Evolutionary conservation across 2,329 filamentous ascomycete species (phyloP), one percentile per base, ranked within the genome.

Genomic region (Hymenoscyphus infarciens): DNA sequence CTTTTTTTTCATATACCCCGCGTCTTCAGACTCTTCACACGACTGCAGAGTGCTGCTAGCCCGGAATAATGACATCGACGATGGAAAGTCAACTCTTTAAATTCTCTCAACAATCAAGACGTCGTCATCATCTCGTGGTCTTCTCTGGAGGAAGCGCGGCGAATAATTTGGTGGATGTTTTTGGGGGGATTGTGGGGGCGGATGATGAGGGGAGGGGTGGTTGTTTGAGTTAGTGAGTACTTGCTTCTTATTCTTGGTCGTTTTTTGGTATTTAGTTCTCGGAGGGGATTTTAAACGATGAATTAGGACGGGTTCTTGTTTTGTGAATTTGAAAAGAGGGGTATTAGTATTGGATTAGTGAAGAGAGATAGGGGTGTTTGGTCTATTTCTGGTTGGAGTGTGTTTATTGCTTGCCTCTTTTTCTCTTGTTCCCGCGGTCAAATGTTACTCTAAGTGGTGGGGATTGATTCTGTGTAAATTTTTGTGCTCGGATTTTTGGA

Each of bases 91-190:
- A 49, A 13, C 35, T 49, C 16, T 8, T 19, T 49, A 19, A 49
- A 22, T 11, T 49, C 35, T 38, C 35, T 31, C 56, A 66, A 61
- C 33, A 64, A 5, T 65, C 63, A 69, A 57, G 56, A 64, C 64
- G 61, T 11, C 45, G 45, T 11, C 62, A 63, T 49, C 65, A 71
- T 59, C 70, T 96, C 63, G 91, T 93, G 25, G 88, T 97, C 58
- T 95, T 97, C 76, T 96, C 92, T 0, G 92, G 92, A 45, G 93
- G 93, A 60, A 97, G 91, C 69, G 94, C 93, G n/a, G 92, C 94
- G 5, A 98, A 97, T 74, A 96, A 84, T 71, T 83, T 97, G 5
- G 94, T 97, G 49, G 94, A 97, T 74, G 90, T 97, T 11, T 97
- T 97, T 77, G 88, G 82, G 63, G 76, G 78, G 25, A 77, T 85